Percentiles rank a stretch among this genome's conserved stretches.
These are phyloP conservation scores for Verticillium dahliae DNA, from an alignment of 2,329 filamentous ascomycete genomes.

Conservation along the genomic window DNA sequence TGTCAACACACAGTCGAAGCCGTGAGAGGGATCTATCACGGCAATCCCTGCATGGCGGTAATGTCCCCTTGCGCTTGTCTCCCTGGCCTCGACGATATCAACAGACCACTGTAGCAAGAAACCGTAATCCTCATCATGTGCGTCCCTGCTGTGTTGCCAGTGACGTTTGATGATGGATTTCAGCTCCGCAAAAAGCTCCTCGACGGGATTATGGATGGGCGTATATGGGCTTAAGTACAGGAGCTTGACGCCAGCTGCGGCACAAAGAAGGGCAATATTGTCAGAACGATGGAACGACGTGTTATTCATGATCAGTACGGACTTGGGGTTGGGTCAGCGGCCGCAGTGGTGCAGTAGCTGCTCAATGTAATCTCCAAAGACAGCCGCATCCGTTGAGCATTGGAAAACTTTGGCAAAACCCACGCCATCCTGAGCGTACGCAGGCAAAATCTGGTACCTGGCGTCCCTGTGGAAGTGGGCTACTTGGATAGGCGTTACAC, in stretches of 20 bases:
- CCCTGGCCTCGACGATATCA: too few species aligned
- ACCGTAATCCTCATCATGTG: too few species aligned
- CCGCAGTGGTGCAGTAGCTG: conserved; percentile 23
- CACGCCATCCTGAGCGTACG: conserved; percentile 14
- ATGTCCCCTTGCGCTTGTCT: too few species aligned
- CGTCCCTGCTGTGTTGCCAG: too few species aligned
- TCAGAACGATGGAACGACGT: conserved; percentile 21
- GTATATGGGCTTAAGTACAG: conserved; percentile 13
- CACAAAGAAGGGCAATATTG: conserved; percentile 18
- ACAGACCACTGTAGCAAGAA: too few species aligned
- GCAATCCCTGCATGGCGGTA: too few species aligned
- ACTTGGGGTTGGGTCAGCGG: conserved; percentile 23
- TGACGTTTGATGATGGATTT: background rate
- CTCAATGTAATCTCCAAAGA: conserved; percentile 23
- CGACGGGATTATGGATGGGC: conserved; percentile 16
- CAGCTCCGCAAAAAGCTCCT: conserved; percentile 13
- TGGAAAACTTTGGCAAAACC: conserved; percentile 15
- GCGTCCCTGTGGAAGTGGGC: conserved; percentile 13
- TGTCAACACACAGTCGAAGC: too few species aligned
- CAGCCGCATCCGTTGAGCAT: conserved; percentile 9
- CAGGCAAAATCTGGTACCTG: conserved; percentile 14
- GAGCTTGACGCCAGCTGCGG: conserved; percentile 11
- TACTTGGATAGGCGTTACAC: conserved; percentile 16
- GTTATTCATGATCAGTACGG: conserved; percentile 28
- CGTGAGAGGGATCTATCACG: too few species aligned